Conservation (phyloP, 768 basidiomycete genomes). For the Sporobolomyces pararoseus region DNA sequence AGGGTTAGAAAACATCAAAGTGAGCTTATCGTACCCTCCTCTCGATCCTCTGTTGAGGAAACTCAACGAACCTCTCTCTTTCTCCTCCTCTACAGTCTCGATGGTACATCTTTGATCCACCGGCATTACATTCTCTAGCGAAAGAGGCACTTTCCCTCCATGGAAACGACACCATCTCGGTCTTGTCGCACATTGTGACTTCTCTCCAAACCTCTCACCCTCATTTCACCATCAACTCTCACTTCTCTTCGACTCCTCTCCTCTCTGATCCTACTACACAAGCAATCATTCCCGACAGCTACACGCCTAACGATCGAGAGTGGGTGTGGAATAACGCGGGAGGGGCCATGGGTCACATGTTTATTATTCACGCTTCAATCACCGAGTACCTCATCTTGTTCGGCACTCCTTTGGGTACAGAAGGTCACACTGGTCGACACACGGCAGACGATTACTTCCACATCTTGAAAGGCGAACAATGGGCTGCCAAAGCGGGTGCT, state of each 20-base stretch:
- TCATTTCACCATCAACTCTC: constrained; percentile 50
- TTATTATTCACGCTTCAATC: constrained; percentile 90
- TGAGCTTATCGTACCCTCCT: constrained; percentile 4
- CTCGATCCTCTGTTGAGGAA: not conserved
- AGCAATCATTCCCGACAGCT: constrained; percentile 18
- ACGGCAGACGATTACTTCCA: constrained; percentile 98
- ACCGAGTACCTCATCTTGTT: constrained; percentile 82
- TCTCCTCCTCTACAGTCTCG: constrained; percentile 57
- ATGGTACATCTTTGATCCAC: constrained; percentile 82
- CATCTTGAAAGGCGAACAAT: constrained; percentile 89
- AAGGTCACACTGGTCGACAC: constrained; percentile 90
- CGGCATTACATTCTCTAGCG: constrained; percentile 66
- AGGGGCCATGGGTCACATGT: constrained; percentile 72
- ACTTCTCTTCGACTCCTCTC: constrained; percentile 58
- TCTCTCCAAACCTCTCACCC: constrained; percentile 75
- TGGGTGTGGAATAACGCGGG: constrained; percentile 98
- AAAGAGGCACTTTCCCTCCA: constrained; percentile 66
- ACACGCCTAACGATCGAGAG: constrained; percentile 56
- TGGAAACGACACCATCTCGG: constrained; percentile 60
- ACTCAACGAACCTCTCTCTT: too few species aligned
- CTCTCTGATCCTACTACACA: not conserved
- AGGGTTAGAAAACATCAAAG: constrained; percentile 42
- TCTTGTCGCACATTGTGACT: constrained; percentile 74
- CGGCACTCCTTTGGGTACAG: constrained; percentile 87
- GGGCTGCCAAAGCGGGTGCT: constrained; percentile 78